These are phyloP conservation scores for Nannochloropsis gaditana DNA, from an alignment of 108 stramenopile species.

Conservation along the genomic window DNA sequence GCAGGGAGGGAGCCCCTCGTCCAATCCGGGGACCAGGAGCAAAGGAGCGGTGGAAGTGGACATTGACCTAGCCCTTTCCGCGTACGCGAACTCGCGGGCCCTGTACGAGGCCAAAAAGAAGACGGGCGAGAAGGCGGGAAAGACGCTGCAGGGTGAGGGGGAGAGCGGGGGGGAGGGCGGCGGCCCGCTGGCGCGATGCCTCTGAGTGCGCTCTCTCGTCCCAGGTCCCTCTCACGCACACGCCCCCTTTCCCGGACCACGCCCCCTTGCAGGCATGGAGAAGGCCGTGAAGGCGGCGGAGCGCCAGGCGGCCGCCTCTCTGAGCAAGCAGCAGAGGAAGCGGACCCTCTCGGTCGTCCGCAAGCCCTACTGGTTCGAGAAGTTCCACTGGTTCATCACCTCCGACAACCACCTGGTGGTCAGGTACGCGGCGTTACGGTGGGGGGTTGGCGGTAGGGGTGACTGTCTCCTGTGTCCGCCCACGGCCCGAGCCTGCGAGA, in stretches of 20 bases:
- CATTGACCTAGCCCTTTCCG: conserved; percentile 49
- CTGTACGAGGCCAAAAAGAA: conserved; percentile 52
- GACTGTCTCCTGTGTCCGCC: background rate
- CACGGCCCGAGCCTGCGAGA: too few relatives aligned
- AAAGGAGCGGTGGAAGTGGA: conserved; percentile 23
- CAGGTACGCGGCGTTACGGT: conserved; percentile 27
- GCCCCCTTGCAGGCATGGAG: conserved; percentile 23
- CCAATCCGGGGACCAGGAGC: conserved; percentile 21
- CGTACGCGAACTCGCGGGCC: conserved; percentile 48
- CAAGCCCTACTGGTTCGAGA: conserved; percentile 89
- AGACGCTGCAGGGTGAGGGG: conserved; percentile 22
- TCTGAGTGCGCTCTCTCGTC: background rate
- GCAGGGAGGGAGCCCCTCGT: background rate
- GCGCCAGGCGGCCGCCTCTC: conserved; percentile 35
- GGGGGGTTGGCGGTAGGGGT: background rate
- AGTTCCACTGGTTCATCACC: conserved; percentile 94
- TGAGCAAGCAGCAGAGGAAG: conserved; percentile 43
- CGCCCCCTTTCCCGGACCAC: too few relatives aligned
- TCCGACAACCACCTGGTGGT: conserved; percentile 85
- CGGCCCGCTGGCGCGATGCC: too few relatives aligned
- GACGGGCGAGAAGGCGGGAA: conserved; percentile 37
- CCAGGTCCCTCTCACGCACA: background rate
- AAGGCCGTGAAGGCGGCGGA: conserved; percentile 41
- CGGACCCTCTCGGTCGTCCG: conserved; percentile 68
- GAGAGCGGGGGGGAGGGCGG: background rate